These are phyloP conservation scores for Zygoascus tannicola DNA, from an alignment of 805 yeast genomes.

Conservation along the genomic window DNA sequence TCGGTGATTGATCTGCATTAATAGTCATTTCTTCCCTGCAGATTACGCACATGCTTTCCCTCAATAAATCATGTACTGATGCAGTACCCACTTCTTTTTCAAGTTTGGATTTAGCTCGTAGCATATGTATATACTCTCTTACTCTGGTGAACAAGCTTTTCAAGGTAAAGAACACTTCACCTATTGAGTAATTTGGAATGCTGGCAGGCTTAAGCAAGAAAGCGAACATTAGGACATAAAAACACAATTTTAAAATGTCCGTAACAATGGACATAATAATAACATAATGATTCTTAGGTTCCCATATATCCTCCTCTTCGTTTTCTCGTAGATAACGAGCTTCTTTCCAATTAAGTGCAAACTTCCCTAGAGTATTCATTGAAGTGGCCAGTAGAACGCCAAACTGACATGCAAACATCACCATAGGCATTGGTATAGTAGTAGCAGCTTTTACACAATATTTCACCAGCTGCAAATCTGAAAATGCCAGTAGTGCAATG, in stretches of 20 bases:
- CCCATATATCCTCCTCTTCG: conserved; percentile 64
- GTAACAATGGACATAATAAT: conserved; percentile 47
- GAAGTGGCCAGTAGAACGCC: conserved; percentile 52
- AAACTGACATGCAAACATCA: conserved; percentile 70
- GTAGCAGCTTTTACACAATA: conserved; percentile 35
- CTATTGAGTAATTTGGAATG: conserved; percentile 40
- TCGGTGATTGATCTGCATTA: conserved; percentile 25
- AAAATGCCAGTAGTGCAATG: conserved; percentile 34
- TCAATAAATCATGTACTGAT: conserved; percentile 46
- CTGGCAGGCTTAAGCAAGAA: conserved; percentile 38
- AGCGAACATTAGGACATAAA: conserved; percentile 39
- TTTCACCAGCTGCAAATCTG: conserved; percentile 46
- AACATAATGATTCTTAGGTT: conserved; percentile 49
- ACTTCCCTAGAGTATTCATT: conserved; percentile 38
- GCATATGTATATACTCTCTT: conserved; percentile 23
- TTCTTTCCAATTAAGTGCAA: conserved; percentile 48
- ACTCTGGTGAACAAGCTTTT: conserved; percentile 23
- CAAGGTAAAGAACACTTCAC: conserved; percentile 37
- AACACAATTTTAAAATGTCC: conserved; percentile 38
- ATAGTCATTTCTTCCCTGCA: conserved; percentile 84
- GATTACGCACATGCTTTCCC: conserved; percentile 65
- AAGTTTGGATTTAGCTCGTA: conserved; percentile 43
- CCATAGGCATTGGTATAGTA: conserved; percentile 32
- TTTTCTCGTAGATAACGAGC: conserved; percentile 35
- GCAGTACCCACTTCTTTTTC: conserved; percentile 59